Conservation (phyloP, 768 basidiomycete species). For the Scleroderma citrinum region DNA sequence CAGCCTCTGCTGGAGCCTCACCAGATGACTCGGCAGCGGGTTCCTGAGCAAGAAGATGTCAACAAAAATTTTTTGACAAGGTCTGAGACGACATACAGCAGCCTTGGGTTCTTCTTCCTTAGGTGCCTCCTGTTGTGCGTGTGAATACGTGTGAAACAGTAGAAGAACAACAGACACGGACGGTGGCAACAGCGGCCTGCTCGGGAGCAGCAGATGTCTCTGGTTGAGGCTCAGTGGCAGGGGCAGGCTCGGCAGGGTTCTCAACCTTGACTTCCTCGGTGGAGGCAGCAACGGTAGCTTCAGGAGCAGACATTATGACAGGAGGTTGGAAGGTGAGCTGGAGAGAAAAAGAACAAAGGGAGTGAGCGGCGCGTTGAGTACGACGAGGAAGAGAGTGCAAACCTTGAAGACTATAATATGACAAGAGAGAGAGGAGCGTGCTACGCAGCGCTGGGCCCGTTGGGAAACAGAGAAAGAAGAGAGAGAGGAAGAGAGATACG, state of each 20-base stretch:
- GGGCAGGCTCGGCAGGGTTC: constrained; percentile 28
- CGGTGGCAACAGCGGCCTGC: constrained; percentile 30
- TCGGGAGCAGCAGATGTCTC: constrained; percentile 27
- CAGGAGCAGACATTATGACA: constrained; percentile 82
- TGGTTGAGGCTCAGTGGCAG: constrained; percentile 25
- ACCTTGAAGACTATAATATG: constrained; percentile 49
- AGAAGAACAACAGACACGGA: constrained; percentile 17
- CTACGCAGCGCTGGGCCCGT: constrained; percentile 49
- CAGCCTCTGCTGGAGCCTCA: constrained; percentile 19
- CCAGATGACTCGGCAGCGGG: constrained; percentile 25
- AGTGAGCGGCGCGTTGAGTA: constrained; percentile 1
- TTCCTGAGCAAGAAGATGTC: constrained; percentile 27
- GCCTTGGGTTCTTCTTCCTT: constrained; percentile 37
- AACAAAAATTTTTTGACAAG: neutral
- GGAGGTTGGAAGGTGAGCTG: constrained; percentile 52
- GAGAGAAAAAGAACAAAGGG: constrained; percentile 15
- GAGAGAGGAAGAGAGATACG: constrained; percentile 43
- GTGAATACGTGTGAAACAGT: neutral
- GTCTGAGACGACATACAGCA: constrained; percentile 27
- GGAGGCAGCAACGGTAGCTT: constrained; percentile 43
- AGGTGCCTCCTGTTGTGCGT: constrained; percentile 31
- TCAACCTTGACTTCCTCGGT: constrained; percentile 54
- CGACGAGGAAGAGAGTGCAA: constrained; percentile 12
- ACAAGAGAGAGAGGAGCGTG: constrained; percentile 57
- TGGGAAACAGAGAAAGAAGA: constrained; percentile 52